Base-by-base conservation (phyloP, 1,284 basidiomycete genomes). In the Cystobasidium slooffiae region DNA sequence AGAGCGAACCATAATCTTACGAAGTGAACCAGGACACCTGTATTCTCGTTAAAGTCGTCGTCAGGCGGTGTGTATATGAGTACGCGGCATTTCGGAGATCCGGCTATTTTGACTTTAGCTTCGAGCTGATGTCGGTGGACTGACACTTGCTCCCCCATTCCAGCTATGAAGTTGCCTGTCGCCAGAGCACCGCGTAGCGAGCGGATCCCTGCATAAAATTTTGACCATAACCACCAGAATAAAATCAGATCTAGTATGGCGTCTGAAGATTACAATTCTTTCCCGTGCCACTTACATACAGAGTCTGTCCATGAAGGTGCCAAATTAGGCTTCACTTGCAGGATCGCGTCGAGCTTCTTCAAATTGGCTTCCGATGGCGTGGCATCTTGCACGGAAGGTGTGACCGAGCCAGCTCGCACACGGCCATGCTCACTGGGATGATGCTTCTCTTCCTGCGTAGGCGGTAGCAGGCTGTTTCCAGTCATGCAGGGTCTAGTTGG, bases 271-370 rank as follows among this genome's bases (percentile, higher is more conserved):
- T 31, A 31, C 31, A 31, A 31, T 31, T 31, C 31, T 31, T 31
- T 31, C 20, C n/a, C 14, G 37, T 18, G 20, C 49, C 12, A 58
- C 69, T 49, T 16, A 73, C 70, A 65, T 12, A 73, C 47, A n/a
- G 70, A 73, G 44, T 73, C 70, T 37, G 61, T 53, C 70, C 70
- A 73, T 7, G 70, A 44, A 14, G 70, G 70, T 22, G 49, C 62
- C 16, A 73, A 46, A 56, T 66, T n/a, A 24, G 37, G 49, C 63
- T 56, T 73, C 10, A 66, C 53, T n/a, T 44, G 49, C 3, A 73
- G 43, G 6, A 66, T 20, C 24, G 49, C 62, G 41, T 73, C 63
- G 14, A 73, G 24, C 10, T 49, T 55, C 39, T n/a, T 8, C 51
- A 66, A 16, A 18, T 49, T 43, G 4, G 37, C 37, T 16, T n/a